These are phyloP conservation scores for Eutrema salsugineum DNA, from an alignment of 441 rosid species.

Conservation along the genomic window DNA sequence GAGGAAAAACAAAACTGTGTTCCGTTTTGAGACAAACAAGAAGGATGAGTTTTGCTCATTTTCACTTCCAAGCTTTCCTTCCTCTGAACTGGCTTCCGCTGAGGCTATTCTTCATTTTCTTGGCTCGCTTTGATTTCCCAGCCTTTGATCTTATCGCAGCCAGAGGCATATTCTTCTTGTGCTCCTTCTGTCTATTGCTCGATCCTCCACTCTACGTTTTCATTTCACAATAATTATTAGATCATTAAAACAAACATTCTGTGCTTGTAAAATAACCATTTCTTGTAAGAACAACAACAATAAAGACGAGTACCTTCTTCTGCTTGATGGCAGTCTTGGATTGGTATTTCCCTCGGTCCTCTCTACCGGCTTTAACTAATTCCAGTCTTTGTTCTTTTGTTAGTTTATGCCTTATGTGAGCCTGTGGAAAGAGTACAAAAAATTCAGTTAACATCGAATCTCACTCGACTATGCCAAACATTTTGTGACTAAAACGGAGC, in stretches of 20 bases:
- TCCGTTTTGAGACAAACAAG: background rate
- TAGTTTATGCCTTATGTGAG: constrained; percentile 68
- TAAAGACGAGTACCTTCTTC: constrained; percentile 52
- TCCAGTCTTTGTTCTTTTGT: constrained; percentile 82
- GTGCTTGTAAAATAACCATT: background rate
- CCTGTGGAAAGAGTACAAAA: constrained; percentile 38
- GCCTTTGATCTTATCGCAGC: constrained; percentile 70
- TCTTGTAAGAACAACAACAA: background rate
- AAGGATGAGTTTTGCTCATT: background rate
- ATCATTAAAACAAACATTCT: background rate
- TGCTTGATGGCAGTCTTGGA: constrained; percentile 72
- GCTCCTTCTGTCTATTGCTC: constrained; percentile 86
- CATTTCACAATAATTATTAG: background rate
- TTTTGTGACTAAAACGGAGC: background rate
- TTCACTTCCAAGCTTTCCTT: constrained; percentile 76
- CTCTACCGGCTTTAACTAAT: constrained; percentile 81
- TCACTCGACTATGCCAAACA: background rate
- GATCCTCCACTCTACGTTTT: constrained; percentile 64
- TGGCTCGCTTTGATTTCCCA: constrained; percentile 45
- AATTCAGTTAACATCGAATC: background rate
- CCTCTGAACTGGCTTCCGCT: constrained; percentile 74
- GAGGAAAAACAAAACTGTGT: background rate
- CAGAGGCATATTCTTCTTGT: constrained; percentile 71
- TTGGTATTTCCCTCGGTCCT: constrained; percentile 68
- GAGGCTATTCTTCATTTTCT: constrained; percentile 37